Evolutionary conservation across 768 basidiomycete species (phyloP).

Genomic region (Tricholoma hemisulphureum): DNA sequence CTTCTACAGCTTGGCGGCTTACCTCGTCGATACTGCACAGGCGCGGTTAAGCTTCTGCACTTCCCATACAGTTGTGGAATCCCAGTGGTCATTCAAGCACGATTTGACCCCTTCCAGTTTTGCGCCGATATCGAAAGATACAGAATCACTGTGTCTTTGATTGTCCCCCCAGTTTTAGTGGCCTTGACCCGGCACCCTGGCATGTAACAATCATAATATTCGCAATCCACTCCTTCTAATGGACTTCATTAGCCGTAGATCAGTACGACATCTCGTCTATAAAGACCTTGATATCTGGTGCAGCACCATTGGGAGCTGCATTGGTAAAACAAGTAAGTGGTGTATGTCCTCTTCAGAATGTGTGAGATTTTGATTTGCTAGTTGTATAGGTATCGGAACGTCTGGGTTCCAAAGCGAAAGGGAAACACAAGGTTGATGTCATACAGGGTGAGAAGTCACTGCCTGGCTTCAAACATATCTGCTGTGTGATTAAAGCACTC

Average conservation of each 20-base stretch:
- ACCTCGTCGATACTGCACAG: constrained; percentile 26
- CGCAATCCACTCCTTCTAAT: not conserved
- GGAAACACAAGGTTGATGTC: constrained; percentile 33
- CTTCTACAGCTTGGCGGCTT: not conserved
- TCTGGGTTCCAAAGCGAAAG: constrained; percentile 36
- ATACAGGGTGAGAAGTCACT: constrained; percentile 45
- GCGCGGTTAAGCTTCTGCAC: constrained; percentile 60
- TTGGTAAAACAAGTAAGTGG: constrained; percentile 49
- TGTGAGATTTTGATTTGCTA: not conserved
- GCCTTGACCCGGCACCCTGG: constrained; percentile 68
- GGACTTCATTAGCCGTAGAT: constrained; percentile 46
- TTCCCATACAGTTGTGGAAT: constrained; percentile 52
- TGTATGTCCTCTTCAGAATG: constrained; percentile 24
- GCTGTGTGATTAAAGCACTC: not conserved
- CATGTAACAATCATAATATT: constrained; percentile 27
- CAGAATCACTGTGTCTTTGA: constrained; percentile 51
- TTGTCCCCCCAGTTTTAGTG: constrained; percentile 86
- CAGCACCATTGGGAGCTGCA: constrained; percentile 73
- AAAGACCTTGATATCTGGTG: constrained; percentile 62
- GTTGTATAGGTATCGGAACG: constrained; percentile 35
- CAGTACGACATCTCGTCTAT: constrained; percentile 67
- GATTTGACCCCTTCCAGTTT: constrained; percentile 71
- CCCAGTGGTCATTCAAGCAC: constrained; percentile 56
- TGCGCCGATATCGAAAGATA: constrained; percentile 66
- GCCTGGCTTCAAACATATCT: not conserved